phyloP scores from a whole-genome alignment of 495 filamentous ascomycete species.

The Chaetomium tenue region DNA sequence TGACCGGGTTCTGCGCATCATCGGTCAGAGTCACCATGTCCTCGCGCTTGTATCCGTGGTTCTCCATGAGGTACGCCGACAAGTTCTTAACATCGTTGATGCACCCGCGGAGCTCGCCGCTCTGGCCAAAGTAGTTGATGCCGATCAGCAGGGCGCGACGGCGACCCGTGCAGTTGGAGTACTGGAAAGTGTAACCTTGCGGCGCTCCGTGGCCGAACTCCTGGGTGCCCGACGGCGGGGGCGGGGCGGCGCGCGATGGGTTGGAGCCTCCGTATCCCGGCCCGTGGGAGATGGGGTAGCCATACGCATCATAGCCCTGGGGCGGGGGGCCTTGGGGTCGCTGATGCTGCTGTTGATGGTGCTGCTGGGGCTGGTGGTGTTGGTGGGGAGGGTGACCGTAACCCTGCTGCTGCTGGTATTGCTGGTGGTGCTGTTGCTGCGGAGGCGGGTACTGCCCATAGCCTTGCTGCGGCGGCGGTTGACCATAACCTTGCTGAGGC shows the following conservation, averaged over 20 bases:
- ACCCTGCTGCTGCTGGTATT: conserved; percentile 25
- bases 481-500: conserved; percentile 17
- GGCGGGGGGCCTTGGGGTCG: conserved; percentile 38
- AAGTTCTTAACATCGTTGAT: conserved; percentile 96
- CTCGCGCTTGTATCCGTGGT: conserved; percentile 60
- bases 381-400: conserved; percentile 34
- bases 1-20: conserved; percentile 44
- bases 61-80: conserved; percentile 75
- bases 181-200: conserved; percentile 64
- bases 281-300: conserved; percentile 35
- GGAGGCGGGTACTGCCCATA: conserved; percentile 34
- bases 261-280: conserved; percentile 18
- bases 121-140: conserved; percentile 90
- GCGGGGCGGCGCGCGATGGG: conserved; percentile 40
- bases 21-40: conserved; percentile 55
- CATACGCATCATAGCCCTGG: conserved; percentile 40
- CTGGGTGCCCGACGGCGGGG: conserved; percentile 49
- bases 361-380: conserved; percentile 19
- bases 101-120: conserved; percentile 81
- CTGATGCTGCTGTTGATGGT: conserved; percentile 30
- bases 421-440: conserved; percentile 18
- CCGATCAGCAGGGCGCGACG: conserved; percentile 88
- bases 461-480: conserved; percentile 24
- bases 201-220: conserved; percentile 52
- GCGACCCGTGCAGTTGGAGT: conserved; percentile 81